Percentiles rank a stretch among this genome's conserved stretches.
Evolutionary conservation across 352 stramenopile genomes (phyloP).

Genomic region (Paralagenidium karlingii): DNA sequence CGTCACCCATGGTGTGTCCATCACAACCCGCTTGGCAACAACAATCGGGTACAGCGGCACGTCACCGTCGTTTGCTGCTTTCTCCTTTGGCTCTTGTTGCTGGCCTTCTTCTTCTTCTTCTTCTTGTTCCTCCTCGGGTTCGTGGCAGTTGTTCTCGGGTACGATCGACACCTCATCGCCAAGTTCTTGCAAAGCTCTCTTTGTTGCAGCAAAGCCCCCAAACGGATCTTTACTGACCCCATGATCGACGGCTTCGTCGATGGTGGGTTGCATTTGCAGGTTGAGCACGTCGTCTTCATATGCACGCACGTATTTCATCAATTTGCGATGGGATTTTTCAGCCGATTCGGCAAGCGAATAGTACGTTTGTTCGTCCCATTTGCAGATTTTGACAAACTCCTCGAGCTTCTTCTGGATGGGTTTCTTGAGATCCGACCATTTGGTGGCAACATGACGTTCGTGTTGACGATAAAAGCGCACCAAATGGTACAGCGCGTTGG

Average conservation of each 20-base stretch:
- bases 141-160: too few species aligned
- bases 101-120: conserved; percentile 9
- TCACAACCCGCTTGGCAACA: not conserved
- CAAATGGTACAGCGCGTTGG: conserved; percentile 87
- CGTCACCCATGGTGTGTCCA: not conserved
- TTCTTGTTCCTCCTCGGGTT: conserved; percentile 8
- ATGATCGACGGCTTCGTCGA: conserved; percentile 79
- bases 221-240: conserved; percentile 63
- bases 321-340: conserved; percentile 96
- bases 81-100: not conserved
- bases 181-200: conserved; percentile 54
- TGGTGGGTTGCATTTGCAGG: conserved; percentile 74
- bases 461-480: conserved; percentile 94
- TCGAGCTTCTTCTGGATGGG: conserved; percentile 96
- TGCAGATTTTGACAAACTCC: conserved; percentile 96
- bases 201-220: conserved; percentile 64
- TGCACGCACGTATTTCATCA: conserved; percentile 96
- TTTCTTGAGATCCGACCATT: conserved; percentile 78
- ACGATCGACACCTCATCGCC: too few species aligned
- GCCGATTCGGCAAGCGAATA: conserved; percentile 96
- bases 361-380: conserved; percentile 99
- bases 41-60: not conserved
- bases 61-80: conserved; percentile 3
- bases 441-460: conserved; percentile 15
- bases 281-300: conserved; percentile 76